Conservation (phyloP, 2,329 filamentous ascomycete genomes). For the Aureobasidium lini region DNA sequence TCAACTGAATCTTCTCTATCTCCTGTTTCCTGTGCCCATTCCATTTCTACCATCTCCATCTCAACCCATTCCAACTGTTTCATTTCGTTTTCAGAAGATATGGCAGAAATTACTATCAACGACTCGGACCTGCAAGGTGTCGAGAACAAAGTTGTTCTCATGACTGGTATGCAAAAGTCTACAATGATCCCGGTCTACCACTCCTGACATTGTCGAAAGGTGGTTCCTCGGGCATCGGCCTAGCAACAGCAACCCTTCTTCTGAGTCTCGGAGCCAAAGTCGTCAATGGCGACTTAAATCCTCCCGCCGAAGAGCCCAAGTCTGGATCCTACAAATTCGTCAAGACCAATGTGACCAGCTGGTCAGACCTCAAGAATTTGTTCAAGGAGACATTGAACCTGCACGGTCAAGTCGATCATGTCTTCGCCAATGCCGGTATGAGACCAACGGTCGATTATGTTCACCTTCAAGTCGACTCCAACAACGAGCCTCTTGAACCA, state of each 20-base stretch:
- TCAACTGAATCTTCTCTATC: not conserved
- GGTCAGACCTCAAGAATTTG: conserved; percentile 43
- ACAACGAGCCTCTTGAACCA: conserved; percentile 25
- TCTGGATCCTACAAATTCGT: conserved; percentile 20
- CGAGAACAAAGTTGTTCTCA: not conserved
- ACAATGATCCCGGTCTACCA: conserved; percentile 12
- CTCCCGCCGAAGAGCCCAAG: conserved; percentile 25
- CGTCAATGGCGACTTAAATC: conserved; percentile 47
- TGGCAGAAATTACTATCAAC: conserved; percentile 9
- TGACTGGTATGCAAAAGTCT: not conserved
- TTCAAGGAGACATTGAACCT: conserved; percentile 43
- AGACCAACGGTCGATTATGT: conserved; percentile 34
- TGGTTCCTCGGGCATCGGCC: conserved; percentile 54
- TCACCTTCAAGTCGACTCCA: conserved; percentile 29
- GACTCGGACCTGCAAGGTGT: conserved; percentile 43
- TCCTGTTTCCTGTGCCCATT: not conserved
- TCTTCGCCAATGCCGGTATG: conserved; percentile 40
- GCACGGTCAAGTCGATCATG: conserved; percentile 38
- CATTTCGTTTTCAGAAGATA: not conserved
- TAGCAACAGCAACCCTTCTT: conserved; percentile 47
- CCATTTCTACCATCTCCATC: not conserved
- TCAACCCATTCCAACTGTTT: not conserved
- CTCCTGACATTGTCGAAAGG: conserved; percentile 29
- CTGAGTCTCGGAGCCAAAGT: conserved; percentile 48
- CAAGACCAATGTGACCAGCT: conserved; percentile 33